Evolutionary conservation across 768 basidiomycete genomes (phyloP).

Genomic region (Clitopilus hobsonii): DNA sequence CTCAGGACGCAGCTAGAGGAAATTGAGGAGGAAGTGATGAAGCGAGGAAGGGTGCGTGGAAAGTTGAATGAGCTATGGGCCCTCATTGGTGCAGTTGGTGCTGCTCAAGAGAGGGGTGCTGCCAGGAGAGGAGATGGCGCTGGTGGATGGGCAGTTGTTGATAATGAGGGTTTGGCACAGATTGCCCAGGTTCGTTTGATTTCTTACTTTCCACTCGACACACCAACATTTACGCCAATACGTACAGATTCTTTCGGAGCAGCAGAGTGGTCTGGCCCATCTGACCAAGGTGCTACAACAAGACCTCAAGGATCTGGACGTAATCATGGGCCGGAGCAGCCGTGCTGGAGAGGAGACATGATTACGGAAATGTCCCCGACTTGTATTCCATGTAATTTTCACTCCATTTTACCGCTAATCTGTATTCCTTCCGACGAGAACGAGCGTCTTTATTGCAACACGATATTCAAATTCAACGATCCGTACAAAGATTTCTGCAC

Average conservation of each 20-base stretch:
- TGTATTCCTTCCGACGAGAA: too few relatives aligned
- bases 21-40: slow-evolving; percentile 63
- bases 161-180: slow-evolving; percentile 77
- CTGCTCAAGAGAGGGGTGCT: slow-evolving; percentile 48
- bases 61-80: slow-evolving; percentile 87
- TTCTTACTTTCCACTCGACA: slow-evolving; percentile 4
- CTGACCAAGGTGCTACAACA: slow-evolving; percentile 70
- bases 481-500: too few relatives aligned
- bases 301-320: slow-evolving; percentile 58
- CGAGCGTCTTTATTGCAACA: background rate
- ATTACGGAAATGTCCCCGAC: background rate
- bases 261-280: slow-evolving; percentile 78
- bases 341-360: slow-evolving; percentile 10
- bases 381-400: background rate
- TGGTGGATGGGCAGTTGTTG: slow-evolving; percentile 79
- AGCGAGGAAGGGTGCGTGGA: slow-evolving; percentile 56
- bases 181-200: slow-evolving; percentile 55
- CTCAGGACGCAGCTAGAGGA: slow-evolving; percentile 68
- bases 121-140: slow-evolving; percentile 30
- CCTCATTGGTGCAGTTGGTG: slow-evolving; percentile 67
- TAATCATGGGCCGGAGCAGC: slow-evolving; percentile 51
- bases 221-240: background rate
- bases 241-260: slow-evolving; percentile 63
- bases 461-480: too few relatives aligned
- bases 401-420: background rate